Evolutionary conservation across 2,329 filamentous ascomycete genomes (phyloP), one percentile per base, ranked within the genome.

Genomic region (Ramularia collo-cygni): DNA sequence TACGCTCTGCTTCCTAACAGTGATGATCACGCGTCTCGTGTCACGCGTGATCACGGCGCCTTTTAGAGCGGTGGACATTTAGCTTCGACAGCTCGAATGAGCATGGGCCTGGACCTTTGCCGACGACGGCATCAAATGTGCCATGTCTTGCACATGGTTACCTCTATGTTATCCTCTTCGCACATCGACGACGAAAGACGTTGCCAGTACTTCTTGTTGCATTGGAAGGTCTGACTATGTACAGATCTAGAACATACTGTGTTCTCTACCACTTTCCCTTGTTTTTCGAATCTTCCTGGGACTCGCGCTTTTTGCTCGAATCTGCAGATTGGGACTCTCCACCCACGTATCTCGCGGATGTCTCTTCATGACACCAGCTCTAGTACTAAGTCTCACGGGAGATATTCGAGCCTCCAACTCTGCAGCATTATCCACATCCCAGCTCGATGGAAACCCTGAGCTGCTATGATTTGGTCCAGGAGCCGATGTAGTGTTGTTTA

Each of bases 371-470:
- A 33, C 17, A 8, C 31, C 31, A 4, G 14, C 13, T 12, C 16
- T 3, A 4, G 16, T 33, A 14, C 31, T 17, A 16, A 19, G 19
- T 19, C 16, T 19, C 31, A 33, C 13, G n/a, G 31, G 31, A 7
- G 31, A 19, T 2, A 51, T 27, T 24, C 35, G 40, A 9, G 38
- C 44, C 34, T 51, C 31, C 28, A 52, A 28, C 13, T 42, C 40
- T 8, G 37, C 44, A 7, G 41, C 46, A 42, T 48, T 43, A 8
- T 31, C 29, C 15, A 38, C 15, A 28, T 13, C 35, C 24, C 4
- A 40, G 10, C 12, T 38, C 21, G 18, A 14, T 9, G 9, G 31
- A 14, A 21, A 15, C 8, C 12, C 10, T 37, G 19, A 30, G 26
- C 30, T 14, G 14, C 3, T 10, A 2, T 3, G 14, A 19, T 31